Evolutionary conservation across 148 eudicot species (phyloP).

Genomic region (Vaccinium corymbosum): DNA sequence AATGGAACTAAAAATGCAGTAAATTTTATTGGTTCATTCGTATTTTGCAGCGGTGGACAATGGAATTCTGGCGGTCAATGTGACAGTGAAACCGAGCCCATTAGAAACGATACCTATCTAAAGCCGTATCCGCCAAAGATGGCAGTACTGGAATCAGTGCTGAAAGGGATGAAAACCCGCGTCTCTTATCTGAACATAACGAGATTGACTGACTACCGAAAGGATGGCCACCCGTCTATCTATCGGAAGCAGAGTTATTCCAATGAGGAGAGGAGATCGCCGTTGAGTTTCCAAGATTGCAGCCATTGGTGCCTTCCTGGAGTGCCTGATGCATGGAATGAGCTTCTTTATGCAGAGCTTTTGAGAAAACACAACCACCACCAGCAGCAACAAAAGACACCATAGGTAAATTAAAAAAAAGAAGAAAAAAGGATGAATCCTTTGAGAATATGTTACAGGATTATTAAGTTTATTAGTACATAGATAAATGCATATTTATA

Average conservation of each 20-base stretch:
- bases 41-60: slow-evolving; percentile 74
- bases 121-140: slow-evolving; percentile 63
- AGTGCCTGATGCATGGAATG: slow-evolving; percentile 95
- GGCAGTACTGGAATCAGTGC: slow-evolving; percentile 54
- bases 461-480: background rate
- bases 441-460: background rate
- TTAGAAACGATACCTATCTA: slow-evolving; percentile 58
- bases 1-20: background rate
- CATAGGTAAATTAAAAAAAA: slow-evolving; percentile 14
- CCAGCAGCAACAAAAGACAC: slow-evolving; percentile 11
- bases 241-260: slow-evolving; percentile 52
- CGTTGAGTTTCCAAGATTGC: slow-evolving; percentile 71
- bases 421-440: background rate
- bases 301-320: slow-evolving; percentile 99
- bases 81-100: slow-evolving; percentile 76
- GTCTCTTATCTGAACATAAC: slow-evolving; percentile 76
- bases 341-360: slow-evolving; percentile 74
- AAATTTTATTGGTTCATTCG: background rate
- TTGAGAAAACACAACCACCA: slow-evolving; percentile 47
- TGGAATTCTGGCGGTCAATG: slow-evolving; percentile 97
- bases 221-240: slow-evolving; percentile 87
- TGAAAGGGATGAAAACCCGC: slow-evolving; percentile 62
- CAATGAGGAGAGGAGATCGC: slow-evolving; percentile 45
- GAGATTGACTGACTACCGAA: slow-evolving; percentile 70
- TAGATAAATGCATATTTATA: background rate